Evolutionary conservation across 73 alveolate species (phyloP).

Genomic region (Effrenium voratum): DNA sequence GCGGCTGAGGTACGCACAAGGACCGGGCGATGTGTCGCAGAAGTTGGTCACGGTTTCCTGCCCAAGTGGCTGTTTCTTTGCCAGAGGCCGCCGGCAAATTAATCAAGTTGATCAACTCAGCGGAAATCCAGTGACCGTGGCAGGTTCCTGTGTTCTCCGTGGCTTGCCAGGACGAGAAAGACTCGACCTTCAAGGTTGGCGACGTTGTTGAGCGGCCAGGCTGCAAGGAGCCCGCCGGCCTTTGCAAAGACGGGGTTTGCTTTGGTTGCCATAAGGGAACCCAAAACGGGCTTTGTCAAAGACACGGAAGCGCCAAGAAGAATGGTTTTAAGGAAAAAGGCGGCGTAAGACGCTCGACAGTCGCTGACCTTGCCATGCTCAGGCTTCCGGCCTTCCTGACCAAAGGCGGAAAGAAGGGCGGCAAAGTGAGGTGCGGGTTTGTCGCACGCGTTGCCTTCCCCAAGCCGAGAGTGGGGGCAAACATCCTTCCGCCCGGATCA

Average conservation of each 20-base stretch:
- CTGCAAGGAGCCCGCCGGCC: neutral
- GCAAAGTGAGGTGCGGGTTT: conserved; percentile 11
- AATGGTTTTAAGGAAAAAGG: neutral
- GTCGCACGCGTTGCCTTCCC: neutral
- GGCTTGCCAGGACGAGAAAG: conserved; percentile 28
- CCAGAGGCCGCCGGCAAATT: no score
- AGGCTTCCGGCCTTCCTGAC: conserved; percentile 49
- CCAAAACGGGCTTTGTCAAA: neutral
- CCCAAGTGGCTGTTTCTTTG: neutral
- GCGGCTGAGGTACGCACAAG: conserved; percentile 15
- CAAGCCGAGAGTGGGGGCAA: neutral
- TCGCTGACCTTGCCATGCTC: neutral
- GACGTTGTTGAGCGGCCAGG: conserved; percentile 71
- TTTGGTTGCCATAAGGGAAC: neutral
- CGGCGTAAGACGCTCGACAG: neutral
- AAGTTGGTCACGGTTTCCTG: neutral
- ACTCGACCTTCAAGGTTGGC: conserved; percentile 68
- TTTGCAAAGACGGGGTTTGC: neutral
- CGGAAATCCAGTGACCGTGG: neutral
- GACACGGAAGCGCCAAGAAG: neutral
- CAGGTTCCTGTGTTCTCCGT: neutral
- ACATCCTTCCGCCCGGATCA: neutral
- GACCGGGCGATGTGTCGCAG: neutral
- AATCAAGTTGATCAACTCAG: no score
- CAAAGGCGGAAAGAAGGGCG: conserved; percentile 40